A percentile compares a stretch with the other conserved stretches of the same genome.
phyloP scores from a whole-genome alignment of 257 asterid genomes.

The Pogostemon cablin region DNA sequence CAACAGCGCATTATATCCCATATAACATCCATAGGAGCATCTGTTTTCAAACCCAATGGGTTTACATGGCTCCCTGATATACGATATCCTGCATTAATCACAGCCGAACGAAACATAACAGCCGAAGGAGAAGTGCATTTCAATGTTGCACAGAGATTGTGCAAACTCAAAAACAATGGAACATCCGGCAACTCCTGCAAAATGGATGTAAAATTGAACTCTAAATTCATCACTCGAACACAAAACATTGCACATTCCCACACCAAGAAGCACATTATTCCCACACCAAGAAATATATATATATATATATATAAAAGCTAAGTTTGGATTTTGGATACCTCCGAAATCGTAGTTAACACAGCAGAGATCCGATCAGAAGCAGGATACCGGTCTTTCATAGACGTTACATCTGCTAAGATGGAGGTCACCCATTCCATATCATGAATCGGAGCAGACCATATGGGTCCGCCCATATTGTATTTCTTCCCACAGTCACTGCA shows the following conservation, averaged over 20 bases:
- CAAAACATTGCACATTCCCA: too few species aligned
- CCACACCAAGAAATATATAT: neutral
- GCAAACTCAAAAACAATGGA: slow-evolving; percentile 94
- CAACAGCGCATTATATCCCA: slow-evolving; percentile 99
- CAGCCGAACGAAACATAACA: slow-evolving; percentile 92
- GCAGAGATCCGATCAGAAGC: slow-evolving; percentile 83
- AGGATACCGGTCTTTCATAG: slow-evolving; percentile 73
- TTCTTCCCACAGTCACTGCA: slow-evolving; percentile 95
- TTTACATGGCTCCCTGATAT: slow-evolving; percentile 93
- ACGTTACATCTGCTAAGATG: slow-evolving; percentile 70
- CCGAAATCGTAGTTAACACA: slow-evolving; percentile 87
- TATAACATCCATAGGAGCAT: slow-evolving; percentile 96
- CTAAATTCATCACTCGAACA: neutral
- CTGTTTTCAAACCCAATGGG: slow-evolving; percentile 88
- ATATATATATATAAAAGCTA: neutral
- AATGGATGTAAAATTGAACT: slow-evolving; percentile 9
- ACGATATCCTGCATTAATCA: slow-evolving; percentile 91
- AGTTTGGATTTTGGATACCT: slow-evolving; percentile 49
- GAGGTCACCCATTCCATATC: slow-evolving; percentile 91
- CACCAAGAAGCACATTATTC: neutral
- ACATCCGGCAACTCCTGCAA: slow-evolving; percentile 88
- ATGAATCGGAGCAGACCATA: slow-evolving; percentile 98
- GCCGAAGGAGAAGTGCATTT: slow-evolving; percentile 98
- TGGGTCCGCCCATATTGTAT: slow-evolving; percentile 97
- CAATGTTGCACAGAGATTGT: slow-evolving; percentile 80